Conservation (phyloP, 768 basidiomycete genomes). For the Leucosporidium yakuticum region DNA sequence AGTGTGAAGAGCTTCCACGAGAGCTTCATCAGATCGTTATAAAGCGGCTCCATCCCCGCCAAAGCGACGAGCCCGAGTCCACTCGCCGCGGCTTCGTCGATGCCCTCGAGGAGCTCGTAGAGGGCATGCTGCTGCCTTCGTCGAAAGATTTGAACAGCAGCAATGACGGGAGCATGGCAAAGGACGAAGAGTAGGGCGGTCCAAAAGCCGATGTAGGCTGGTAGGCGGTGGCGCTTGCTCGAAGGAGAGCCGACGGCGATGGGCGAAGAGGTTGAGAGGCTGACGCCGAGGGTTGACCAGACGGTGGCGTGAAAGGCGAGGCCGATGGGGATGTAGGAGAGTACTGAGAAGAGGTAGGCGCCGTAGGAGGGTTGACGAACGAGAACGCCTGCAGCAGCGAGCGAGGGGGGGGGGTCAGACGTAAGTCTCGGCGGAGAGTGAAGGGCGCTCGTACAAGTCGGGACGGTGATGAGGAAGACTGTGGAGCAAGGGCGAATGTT, state of each 20-base stretch:
- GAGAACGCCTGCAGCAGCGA: too few species aligned
- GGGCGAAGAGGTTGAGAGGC: background rate
- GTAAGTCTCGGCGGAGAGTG: background rate
- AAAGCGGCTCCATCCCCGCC: too few species aligned
- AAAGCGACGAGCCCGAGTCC: too few species aligned
- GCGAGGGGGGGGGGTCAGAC: background rate
- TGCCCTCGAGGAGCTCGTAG: too few species aligned
- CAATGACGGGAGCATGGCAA: background rate
- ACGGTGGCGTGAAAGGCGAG: background rate
- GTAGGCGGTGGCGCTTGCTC: background rate
- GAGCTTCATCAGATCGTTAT: too few species aligned
- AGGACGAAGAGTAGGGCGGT: background rate
- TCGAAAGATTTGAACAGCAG: background rate
- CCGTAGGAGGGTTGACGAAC: background rate
- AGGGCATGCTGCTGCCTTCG: too few species aligned
- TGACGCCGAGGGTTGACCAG: background rate
- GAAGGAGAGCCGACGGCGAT: background rate
- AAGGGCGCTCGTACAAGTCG: background rate
- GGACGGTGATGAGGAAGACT: background rate
- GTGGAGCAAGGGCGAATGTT: too few species aligned
- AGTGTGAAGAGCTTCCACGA: too few species aligned
- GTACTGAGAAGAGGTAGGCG: background rate
- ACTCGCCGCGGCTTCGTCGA: too few species aligned
- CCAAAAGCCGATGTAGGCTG: background rate
- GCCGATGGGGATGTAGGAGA: background rate